Evolutionary conservation across 257 asterid species (phyloP).

Genomic region (Perilla frutescens): DNA sequence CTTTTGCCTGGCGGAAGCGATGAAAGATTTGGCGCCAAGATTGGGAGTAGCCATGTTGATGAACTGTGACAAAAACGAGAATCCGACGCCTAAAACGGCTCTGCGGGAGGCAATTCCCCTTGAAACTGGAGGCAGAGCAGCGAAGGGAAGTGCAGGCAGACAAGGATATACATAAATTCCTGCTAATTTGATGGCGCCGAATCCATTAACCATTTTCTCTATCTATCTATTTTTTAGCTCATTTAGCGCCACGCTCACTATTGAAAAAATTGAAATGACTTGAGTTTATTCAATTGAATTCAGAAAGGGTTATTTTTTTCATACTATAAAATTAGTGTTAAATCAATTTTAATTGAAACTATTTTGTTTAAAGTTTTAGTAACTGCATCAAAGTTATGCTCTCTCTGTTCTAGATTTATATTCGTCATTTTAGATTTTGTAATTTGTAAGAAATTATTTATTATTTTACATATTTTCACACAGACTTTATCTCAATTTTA

Average conservation of each 20-base stretch:
- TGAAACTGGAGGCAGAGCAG: slow-evolving; percentile 40
- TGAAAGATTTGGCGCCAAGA: slow-evolving; percentile 61
- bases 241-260: neutral
- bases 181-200: slow-evolving; percentile 48
- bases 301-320: no score
- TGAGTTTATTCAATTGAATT: no score
- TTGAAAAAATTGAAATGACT: no score
- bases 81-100: slow-evolving; percentile 60
- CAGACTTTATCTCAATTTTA: no score
- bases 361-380: no score
- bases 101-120: slow-evolving; percentile 59
- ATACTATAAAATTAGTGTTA: no score
- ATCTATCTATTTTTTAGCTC: neutral
- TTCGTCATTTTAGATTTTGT: no score
- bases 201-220: slow-evolving; percentile 50
- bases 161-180: slow-evolving; percentile 32
- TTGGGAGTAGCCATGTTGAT: slow-evolving; percentile 55
- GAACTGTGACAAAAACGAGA: slow-evolving; percentile 70
- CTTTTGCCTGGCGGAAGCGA: slow-evolving; percentile 78
- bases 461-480: no score
- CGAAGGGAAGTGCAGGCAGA: slow-evolving; percentile 37
- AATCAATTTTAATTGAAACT: no score
- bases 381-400: no score
- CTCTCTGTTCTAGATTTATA: no score
- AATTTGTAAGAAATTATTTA: no score